Conservation (phyloP, 345 rosid genomes). For the Odontarrhena argentea region DNA sequence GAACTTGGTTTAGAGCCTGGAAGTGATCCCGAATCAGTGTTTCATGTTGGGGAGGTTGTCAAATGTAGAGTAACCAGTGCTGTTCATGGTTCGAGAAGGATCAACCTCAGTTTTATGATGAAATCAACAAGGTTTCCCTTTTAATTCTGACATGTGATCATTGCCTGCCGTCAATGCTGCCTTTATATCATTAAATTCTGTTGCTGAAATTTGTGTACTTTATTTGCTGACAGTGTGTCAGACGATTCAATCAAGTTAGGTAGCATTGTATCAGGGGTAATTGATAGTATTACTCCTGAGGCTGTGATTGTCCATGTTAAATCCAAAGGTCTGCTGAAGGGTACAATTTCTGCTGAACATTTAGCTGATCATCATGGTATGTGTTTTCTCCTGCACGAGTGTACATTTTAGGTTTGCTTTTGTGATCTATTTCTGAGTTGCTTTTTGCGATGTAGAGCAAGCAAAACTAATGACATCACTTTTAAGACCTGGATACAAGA, state of each 20-base stretch:
- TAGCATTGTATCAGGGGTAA: slow-evolving; percentile 74
- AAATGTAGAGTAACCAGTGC: slow-evolving; percentile 85
- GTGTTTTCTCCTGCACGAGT: slow-evolving; percentile 20
- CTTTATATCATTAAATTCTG: slow-evolving; percentile 15
- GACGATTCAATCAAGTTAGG: slow-evolving; percentile 79
- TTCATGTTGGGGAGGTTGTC: slow-evolving; percentile 93
- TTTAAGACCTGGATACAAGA: slow-evolving; percentile 79
- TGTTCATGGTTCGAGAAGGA: slow-evolving; percentile 62
- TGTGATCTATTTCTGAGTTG: slow-evolving; percentile 38
- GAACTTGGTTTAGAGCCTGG: slow-evolving; percentile 92
- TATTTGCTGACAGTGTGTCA: slow-evolving; percentile 56
- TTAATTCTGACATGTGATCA: slow-evolving; percentile 18
- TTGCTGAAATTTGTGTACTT: slow-evolving; percentile 29
- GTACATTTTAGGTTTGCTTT: slow-evolving; percentile 16
- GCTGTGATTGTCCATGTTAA: slow-evolving; percentile 60
- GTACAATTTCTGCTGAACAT: slow-evolving; percentile 76
- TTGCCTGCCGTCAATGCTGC: slow-evolving; percentile 11
- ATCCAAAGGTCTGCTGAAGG: slow-evolving; percentile 63
- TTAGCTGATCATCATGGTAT: slow-evolving; percentile 94
- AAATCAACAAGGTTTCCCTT: slow-evolving; percentile 71
- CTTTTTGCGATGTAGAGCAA: slow-evolving; percentile 57
- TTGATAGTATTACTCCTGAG: slow-evolving; percentile 65
- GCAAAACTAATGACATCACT: slow-evolving; percentile 63
- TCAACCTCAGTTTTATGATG: slow-evolving; percentile 83
- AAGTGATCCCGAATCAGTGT: slow-evolving; percentile 60